Evolutionary conservation across 768 basidiomycete species (phyloP).

Genomic region (Tricholoma hemisulphureum): DNA sequence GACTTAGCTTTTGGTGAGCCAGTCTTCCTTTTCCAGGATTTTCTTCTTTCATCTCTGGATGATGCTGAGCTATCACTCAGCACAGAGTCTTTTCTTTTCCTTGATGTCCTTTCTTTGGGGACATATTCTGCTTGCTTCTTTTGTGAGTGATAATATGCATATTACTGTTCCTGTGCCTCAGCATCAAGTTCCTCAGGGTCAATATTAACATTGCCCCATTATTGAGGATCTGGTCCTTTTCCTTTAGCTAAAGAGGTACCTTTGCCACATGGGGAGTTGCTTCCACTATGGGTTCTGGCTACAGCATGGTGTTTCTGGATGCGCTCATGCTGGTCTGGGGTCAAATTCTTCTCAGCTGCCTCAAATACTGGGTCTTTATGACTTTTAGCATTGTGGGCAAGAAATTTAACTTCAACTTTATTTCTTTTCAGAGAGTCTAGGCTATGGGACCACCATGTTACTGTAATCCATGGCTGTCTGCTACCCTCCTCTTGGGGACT

Average conservation of each 20-base stretch:
- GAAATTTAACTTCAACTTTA: neutral
- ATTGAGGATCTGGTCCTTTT: neutral
- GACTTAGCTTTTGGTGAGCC: neutral
- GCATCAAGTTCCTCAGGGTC: neutral
- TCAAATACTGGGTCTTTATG: neutral
- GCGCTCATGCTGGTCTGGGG: neutral
- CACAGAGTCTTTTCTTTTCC: neutral
- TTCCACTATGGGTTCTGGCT: neutral
- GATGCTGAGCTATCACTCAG: neutral
- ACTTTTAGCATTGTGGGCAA: neutral
- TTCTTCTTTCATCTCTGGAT: neutral
- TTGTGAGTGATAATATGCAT: neutral
- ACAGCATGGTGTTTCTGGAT: neutral
- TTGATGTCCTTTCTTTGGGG: no score
- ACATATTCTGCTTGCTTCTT: neutral
- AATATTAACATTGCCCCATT: neutral
- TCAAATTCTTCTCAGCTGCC: neutral
- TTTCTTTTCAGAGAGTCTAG: neutral
- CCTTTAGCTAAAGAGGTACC: neutral
- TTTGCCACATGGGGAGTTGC: neutral
- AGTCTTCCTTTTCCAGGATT: neutral
- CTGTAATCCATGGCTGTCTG: neutral
- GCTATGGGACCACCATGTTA: neutral
- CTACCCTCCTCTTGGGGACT: neutral
- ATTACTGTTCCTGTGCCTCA: neutral